Evolutionary conservation across 495 filamentous ascomycete genomes (phyloP).

Genomic region (Pseudomonodictys pantanalensis): DNA sequence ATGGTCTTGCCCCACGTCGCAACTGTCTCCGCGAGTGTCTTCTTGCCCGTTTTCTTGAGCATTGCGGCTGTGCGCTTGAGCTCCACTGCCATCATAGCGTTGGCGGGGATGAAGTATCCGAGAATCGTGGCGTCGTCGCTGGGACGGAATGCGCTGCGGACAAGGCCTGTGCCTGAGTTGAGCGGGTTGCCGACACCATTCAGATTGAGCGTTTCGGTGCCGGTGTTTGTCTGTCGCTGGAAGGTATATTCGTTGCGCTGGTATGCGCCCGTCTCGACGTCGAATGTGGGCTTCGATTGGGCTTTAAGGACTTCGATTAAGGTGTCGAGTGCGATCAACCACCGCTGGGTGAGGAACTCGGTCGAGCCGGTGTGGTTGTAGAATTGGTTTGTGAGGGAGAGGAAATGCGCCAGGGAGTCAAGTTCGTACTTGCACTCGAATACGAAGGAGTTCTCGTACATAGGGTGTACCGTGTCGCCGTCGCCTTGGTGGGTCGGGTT

Average conservation of each 20-base stretch:
- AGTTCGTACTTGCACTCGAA: conserved; percentile 99
- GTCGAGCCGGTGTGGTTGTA: conserved; percentile 72
- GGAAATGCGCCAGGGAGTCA: conserved; percentile 90
- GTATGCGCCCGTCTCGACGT: conserved; percentile 59
- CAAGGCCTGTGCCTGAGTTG: conserved; percentile 75
- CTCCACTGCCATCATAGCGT: conserved; percentile 93
- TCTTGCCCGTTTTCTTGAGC: conserved; percentile 56
- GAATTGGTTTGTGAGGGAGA: conserved; percentile 82
- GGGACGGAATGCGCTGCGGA: conserved; percentile 92
- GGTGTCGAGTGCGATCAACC: conserved; percentile 74
- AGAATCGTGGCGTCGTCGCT: conserved; percentile 96
- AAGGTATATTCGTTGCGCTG: conserved; percentile 80
- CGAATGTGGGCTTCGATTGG: conserved; percentile 78
- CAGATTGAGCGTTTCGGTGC: conserved; percentile 87
- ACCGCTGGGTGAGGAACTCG: conserved; percentile 73
- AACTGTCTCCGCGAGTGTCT: conserved; percentile 51
- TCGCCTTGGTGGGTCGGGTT: conserved; percentile 68
- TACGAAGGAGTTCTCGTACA: conserved; percentile 76
- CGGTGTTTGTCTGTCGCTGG: conserved; percentile 69
- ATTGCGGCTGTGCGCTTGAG: conserved; percentile 72
- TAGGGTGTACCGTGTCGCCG: conserved; percentile 79
- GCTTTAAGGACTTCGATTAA: conserved; percentile 70
- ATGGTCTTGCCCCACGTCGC: conserved; percentile 66
- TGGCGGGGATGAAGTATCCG: conserved; percentile 93
- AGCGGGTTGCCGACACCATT: conserved; percentile 85